Base-by-base conservation (phyloP, 169 alveolate genomes). In the Plasmodium ovale region DNA sequence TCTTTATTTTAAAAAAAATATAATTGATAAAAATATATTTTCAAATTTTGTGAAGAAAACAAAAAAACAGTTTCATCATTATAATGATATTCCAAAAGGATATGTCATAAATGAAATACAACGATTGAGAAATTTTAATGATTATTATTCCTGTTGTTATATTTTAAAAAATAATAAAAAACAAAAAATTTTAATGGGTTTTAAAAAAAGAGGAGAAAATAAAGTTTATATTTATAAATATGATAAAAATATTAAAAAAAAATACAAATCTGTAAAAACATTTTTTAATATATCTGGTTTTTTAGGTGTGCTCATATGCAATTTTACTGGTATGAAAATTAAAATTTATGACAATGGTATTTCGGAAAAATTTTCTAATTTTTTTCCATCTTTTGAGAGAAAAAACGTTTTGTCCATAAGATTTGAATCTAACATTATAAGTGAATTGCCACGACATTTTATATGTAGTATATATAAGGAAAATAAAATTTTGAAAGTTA, bases 291-390 rank as follows among this genome's bases (percentile, higher is more conserved):
- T 85, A 51, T 69, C 91, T 25, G 91, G 91, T 12, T 85, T 85
- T 54, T 42, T 85, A 54, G 91, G 91, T 9, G 39, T 85, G 5
- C 25, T 85, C 39, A 70, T 85, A 68, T 85, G 91, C 56, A 85
- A 69, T 58, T 85, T 85, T 62, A 85, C 87, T 21, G 91, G 91
- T 33, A 85, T 85, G 91, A 68, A 85, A 56, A 85, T 85, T 58
- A 85, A 56, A 54, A 85, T 85, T 68, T 85, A 68, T 85, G 91
- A 85, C 62, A 85, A 85, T 58, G 91, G 91, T 0, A 85, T 85
- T 33, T 16, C 65, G 21, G 73, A 67, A 85, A 85, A 85, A 56
- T 85, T 25, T 37, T 27, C 91, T 3, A n/a, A 67, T 54, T 85
- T 85, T 58, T 85, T 85, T 56, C 91, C 91, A 25, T 25, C 23